Conservation (phyloP, 345 rosid species). For the Populus simonii region DNA sequence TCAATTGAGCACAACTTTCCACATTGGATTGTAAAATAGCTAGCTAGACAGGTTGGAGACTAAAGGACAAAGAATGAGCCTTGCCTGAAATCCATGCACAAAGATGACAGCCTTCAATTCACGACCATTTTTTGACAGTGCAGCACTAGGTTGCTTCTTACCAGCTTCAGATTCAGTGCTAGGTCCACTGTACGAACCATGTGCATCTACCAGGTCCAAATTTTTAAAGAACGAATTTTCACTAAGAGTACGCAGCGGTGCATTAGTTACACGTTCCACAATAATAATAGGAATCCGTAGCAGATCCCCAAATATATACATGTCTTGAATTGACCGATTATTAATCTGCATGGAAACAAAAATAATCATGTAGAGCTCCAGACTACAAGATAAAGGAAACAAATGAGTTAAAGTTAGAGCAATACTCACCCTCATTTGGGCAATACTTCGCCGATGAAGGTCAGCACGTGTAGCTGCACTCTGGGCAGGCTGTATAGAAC, state of each 20-base stretch:
- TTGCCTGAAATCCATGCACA: slow-evolving; percentile 97
- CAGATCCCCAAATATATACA: slow-evolving; percentile 87
- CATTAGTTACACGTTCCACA: slow-evolving; percentile 79
- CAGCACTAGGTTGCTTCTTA: slow-evolving; percentile 29
- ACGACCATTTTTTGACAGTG: slow-evolving; percentile 37
- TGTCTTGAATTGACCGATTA: slow-evolving; percentile 79
- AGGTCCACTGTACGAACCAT: slow-evolving; percentile 23
- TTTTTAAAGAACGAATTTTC: slow-evolving; percentile 69
- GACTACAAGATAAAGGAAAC: neutral
- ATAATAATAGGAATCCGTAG: slow-evolving; percentile 73
- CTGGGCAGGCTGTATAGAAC: slow-evolving; percentile 65
- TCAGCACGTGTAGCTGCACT: slow-evolving; percentile 84
- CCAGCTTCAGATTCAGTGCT: slow-evolving; percentile 22
- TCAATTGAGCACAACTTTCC: neutral
- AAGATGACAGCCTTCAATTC: slow-evolving; percentile 75
- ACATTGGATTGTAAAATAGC: neutral
- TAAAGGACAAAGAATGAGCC: slow-evolving; percentile 10
- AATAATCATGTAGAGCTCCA: slow-evolving; percentile 9
- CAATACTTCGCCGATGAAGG: slow-evolving; percentile 90
- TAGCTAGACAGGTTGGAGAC: neutral
- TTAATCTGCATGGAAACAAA: slow-evolving; percentile 64
- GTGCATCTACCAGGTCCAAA: slow-evolving; percentile 49
- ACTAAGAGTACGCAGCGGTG: slow-evolving; percentile 77
- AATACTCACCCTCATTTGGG: slow-evolving; percentile 82
- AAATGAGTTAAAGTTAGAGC: slow-evolving; percentile 8